Evolutionary conservation across 495 filamentous ascomycete species (phyloP).

Genomic region (Bacidia gigantensis): DNA sequence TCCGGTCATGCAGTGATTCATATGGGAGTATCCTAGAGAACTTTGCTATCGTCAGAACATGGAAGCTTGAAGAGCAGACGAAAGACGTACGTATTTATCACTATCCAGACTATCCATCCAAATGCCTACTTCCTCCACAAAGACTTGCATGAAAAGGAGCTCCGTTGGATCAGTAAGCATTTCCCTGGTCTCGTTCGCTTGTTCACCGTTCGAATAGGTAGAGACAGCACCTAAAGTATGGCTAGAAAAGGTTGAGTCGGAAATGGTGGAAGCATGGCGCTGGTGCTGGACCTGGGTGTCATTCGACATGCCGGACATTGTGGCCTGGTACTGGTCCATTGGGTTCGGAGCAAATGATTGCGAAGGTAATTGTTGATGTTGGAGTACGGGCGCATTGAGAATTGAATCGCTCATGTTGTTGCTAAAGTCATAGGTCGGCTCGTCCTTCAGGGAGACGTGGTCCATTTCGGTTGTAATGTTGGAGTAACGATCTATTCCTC

Average conservation of each 20-base stretch:
- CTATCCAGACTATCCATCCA: constrained; percentile 93
- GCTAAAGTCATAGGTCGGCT: constrained; percentile 28
- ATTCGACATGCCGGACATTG: constrained; percentile 19
- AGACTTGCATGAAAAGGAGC: constrained; percentile 74
- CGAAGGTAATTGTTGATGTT: constrained; percentile 31
- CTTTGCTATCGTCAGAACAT: constrained; percentile 25
- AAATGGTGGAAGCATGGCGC: constrained; percentile 21
- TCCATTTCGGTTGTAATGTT: constrained; percentile 30
- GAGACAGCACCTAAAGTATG: constrained; percentile 16
- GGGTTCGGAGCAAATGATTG: constrained; percentile 24
- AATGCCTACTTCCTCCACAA: constrained; percentile 76
- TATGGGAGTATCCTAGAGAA: constrained; percentile 75
- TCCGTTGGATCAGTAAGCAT: constrained; percentile 63
- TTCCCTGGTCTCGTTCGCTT: constrained; percentile 32
- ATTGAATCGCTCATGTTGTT: constrained; percentile 21
- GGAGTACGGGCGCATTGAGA: constrained; percentile 18
- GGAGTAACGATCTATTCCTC: constrained; percentile 64
- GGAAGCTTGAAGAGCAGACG: constrained; percentile 8
- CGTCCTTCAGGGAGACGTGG: constrained; percentile 23
- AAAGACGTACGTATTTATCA: constrained; percentile 56
- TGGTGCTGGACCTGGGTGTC: constrained; percentile 19
- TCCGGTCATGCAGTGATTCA: constrained; percentile 66
- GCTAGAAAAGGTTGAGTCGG: constrained; percentile 22
- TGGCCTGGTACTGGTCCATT: constrained; percentile 21
- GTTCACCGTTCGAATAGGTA: constrained; percentile 28